Percentiles rank a stretch among this genome's conserved stretches.
phyloP scores from a whole-genome alignment of 306 rosid species.

The Psophocarpus tetragonolobus region DNA sequence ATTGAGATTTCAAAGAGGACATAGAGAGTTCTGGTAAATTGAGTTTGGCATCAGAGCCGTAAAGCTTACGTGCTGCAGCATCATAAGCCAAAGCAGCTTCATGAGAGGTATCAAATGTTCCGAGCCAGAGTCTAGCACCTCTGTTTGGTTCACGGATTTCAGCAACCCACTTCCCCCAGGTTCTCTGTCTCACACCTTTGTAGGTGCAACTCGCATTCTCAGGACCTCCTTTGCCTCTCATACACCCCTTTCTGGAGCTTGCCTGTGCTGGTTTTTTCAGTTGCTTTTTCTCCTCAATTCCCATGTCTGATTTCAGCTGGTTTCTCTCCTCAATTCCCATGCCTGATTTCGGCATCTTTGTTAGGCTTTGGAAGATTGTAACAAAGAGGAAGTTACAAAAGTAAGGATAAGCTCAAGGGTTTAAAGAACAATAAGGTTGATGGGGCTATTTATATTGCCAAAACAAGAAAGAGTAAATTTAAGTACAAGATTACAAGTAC shows the following conservation, averaged over 20 bases:
- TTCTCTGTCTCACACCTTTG: constrained; percentile 91
- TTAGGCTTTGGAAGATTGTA: neutral
- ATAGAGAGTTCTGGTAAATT: constrained; percentile 52
- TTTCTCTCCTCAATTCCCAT: too few species aligned
- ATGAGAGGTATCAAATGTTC: constrained; percentile 73
- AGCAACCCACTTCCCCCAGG: constrained; percentile 99
- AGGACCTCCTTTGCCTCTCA: constrained; percentile 96
- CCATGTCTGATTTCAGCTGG: constrained; percentile 44
- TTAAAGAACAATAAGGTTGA: neutral
- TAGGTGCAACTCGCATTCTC: constrained; percentile 79
- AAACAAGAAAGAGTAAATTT: constrained; percentile 10
- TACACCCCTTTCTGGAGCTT: constrained; percentile 84
- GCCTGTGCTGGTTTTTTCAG: constrained; percentile 59
- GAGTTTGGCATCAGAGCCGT: constrained; percentile 80
- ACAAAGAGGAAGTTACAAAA: neutral
- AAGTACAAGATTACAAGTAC: neutral
- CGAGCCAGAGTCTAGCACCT: constrained; percentile 93
- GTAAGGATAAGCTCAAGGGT: neutral
- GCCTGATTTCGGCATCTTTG: neutral
- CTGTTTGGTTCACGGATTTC: constrained; percentile 95
- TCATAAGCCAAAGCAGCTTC: constrained; percentile 93
- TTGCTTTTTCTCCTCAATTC: constrained; percentile 37
- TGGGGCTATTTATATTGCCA: constrained; percentile 36
- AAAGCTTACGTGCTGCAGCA: constrained; percentile 73
- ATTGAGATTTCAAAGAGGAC: neutral